Conservation (phyloP, 163 green algal genomes). For the Chlamydomonas reinhardtii region DNA sequence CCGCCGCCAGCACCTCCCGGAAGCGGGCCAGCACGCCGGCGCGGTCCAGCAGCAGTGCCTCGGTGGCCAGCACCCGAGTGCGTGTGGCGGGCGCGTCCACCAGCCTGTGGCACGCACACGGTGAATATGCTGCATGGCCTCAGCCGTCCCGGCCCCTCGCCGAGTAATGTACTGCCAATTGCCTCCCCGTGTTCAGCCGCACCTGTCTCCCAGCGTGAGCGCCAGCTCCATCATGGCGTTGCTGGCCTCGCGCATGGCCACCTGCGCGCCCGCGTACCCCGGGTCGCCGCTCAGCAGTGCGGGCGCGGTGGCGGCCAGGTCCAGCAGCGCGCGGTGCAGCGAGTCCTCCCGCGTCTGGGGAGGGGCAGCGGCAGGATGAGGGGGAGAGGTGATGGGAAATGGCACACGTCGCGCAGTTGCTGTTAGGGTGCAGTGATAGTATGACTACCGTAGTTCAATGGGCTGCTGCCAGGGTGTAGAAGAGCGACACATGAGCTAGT, state of each 20-base stretch:
- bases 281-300: slow-evolving; percentile 36
- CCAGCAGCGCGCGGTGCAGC: slow-evolving; percentile 32
- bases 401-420: too few species aligned
- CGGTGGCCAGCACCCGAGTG: slow-evolving; percentile 35
- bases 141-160: too few species aligned
- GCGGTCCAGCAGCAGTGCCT: slow-evolving; percentile 38
- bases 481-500: too few species aligned
- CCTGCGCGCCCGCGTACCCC: slow-evolving; percentile 31
- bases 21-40: slow-evolving; percentile 10
- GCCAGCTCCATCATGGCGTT: slow-evolving; percentile 51
- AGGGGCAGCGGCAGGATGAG: too few species aligned
- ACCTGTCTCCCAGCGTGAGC: slow-evolving; percentile 44
- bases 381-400: too few species aligned
- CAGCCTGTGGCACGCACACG: slow-evolving; percentile 3
- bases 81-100: slow-evolving; percentile 38
- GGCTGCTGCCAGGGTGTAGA: too few species aligned
- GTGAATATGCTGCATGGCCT: too few species aligned
- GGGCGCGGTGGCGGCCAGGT: slow-evolving; percentile 27
- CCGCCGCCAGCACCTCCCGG: slow-evolving; percentile 22
- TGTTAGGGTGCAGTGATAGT: too few species aligned
- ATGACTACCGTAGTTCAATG: too few species aligned
- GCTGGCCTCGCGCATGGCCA: slow-evolving; percentile 37
- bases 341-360: slow-evolving; percentile 22
- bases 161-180: too few species aligned
- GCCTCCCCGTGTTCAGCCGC: too few species aligned